Evolutionary conservation across 345 rosid genomes (phyloP).

Genomic region (Angophora floribunda): DNA sequence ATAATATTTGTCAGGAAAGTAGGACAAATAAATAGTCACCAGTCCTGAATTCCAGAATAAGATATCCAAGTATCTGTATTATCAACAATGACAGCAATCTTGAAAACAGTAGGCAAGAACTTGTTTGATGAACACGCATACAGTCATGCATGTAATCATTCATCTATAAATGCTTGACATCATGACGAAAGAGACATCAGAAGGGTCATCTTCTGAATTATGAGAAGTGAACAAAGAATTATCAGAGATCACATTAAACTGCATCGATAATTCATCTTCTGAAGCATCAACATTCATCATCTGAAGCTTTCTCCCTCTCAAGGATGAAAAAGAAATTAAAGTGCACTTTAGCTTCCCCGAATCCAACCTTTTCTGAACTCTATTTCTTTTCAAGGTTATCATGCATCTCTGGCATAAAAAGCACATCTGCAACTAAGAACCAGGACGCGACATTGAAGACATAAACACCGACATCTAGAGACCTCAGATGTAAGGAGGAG

Average conservation of each 20-base stretch:
- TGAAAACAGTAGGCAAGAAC: not conserved
- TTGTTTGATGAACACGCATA: not conserved
- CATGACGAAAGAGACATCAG: not conserved
- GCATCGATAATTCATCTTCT: not conserved
- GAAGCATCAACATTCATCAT: not conserved
- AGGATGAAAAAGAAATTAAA: not conserved
- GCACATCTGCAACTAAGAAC: not conserved
- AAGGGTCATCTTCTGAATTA: not conserved
- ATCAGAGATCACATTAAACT: not conserved
- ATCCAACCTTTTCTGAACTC: not conserved
- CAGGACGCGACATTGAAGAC: not conserved
- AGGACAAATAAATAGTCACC: not conserved
- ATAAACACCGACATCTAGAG: not conserved
- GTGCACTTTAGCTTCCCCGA: not conserved
- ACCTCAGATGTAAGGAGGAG: not conserved
- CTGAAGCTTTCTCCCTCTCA: not conserved
- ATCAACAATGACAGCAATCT: not conserved
- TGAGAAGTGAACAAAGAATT: not conserved
- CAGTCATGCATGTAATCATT: not conserved
- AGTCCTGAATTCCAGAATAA: not conserved
- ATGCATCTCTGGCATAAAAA: not conserved
- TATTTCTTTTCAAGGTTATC: not conserved
- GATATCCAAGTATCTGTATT: not conserved
- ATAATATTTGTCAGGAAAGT: conserved; percentile 1
- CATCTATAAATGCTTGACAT: not conserved